These are phyloP conservation scores for Fusarium palustre DNA, from an alignment of 2,329 filamentous ascomycete genomes.

Conservation along the genomic window DNA sequence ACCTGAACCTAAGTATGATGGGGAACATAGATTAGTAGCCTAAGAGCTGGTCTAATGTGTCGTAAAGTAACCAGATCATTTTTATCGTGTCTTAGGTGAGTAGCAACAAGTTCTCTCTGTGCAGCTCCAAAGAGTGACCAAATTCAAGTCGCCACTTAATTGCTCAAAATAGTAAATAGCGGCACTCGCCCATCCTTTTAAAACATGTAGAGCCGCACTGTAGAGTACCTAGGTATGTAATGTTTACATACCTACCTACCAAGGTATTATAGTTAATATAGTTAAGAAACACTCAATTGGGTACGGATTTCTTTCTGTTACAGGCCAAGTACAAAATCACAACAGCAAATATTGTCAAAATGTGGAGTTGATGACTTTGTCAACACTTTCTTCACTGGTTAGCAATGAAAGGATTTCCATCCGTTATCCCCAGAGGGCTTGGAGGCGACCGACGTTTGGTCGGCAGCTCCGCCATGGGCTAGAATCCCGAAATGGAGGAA, in stretches of 20 bases:
- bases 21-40: neutral
- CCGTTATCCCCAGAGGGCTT: conserved; percentile 17
- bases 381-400: conserved; percentile 13
- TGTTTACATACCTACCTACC: neutral
- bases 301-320: conserved; percentile 1
- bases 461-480: conserved; percentile 29
- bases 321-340: neutral
- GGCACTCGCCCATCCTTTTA: neutral
- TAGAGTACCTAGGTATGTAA: neutral
- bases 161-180: neutral
- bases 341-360: neutral
- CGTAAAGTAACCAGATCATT: neutral
- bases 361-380: conserved; percentile 10
- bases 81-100: neutral
- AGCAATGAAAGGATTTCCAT: conserved; percentile 8
- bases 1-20: neutral
- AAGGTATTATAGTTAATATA: neutral
- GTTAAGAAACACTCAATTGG: neutral
- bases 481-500: conserved; percentile 8
- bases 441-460: conserved; percentile 34
- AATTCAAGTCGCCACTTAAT: neutral
- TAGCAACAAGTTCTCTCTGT: neutral
- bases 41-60: neutral
- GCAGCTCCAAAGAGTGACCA: neutral
- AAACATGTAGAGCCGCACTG: neutral